Percentiles rank a stretch among this genome's conserved stretches.
Evolutionary conservation across 2,329 filamentous ascomycete species (phyloP).

Genomic region (Tolypocladium ovalisporum): DNA sequence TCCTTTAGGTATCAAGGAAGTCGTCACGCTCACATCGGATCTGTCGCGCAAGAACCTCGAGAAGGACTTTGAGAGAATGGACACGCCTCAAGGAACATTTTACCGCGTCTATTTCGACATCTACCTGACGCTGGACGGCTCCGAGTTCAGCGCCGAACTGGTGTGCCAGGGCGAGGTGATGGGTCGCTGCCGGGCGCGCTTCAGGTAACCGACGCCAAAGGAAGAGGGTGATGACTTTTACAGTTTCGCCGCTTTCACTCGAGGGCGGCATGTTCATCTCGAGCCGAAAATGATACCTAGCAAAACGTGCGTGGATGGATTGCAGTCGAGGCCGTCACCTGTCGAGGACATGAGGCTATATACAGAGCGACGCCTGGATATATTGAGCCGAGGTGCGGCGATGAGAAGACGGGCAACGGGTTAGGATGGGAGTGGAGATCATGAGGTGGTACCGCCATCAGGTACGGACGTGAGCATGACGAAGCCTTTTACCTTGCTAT

Average conservation of each 20-base stretch:
- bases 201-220: constrained; percentile 39
- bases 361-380: background rate
- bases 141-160: constrained; percentile 94
- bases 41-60: constrained; percentile 96
- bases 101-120: constrained; percentile 74
- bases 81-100: constrained; percentile 93
- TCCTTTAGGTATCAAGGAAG: constrained; percentile 84
- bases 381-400: background rate
- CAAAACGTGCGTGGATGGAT: constrained; percentile 1
- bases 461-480: background rate
- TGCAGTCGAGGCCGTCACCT: background rate
- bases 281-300: constrained; percentile 1
- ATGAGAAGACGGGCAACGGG: background rate
- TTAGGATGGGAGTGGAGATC: background rate
- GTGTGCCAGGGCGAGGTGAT: constrained; percentile 99
- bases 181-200: constrained; percentile 88
- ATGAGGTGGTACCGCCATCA: background rate
- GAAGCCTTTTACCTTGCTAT: background rate
- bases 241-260: constrained; percentile 1
- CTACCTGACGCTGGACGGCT: constrained; percentile 90
- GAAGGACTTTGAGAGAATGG: constrained; percentile 99
- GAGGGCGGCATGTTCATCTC: background rate
- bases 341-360: background rate
- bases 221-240: background rate
- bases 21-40: constrained; percentile 94